Percentiles rank a stretch among this genome's conserved stretches.
Evolutionary conservation across 108 stramenopile species (phyloP).

Genomic region (Tribonema minus): DNA sequence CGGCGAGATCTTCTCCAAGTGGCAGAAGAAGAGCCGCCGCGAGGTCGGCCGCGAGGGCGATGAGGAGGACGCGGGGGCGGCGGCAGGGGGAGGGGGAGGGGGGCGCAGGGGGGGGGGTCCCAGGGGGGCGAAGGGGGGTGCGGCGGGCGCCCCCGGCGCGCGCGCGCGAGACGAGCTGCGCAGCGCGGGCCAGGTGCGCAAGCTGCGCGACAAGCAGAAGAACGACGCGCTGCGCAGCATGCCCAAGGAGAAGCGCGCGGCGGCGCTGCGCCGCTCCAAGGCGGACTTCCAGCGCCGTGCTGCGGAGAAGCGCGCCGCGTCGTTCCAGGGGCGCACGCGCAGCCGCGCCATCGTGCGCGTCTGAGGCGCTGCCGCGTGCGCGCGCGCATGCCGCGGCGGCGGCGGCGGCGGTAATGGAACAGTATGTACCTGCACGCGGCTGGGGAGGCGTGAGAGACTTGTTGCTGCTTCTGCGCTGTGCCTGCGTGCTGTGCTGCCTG

Average conservation of each 20-base stretch:
- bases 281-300: no score
- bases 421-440: no score
- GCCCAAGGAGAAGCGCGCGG: constrained; percentile 28
- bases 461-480: no score
- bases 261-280: no score
- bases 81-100: not conserved
- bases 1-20: constrained; percentile 88
- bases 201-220: constrained; percentile 13
- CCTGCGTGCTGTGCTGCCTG: no score
- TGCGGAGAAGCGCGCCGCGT: no score
- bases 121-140: not conserved
- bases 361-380: no score
- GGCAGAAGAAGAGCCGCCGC: constrained; percentile 89
- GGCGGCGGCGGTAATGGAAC: no score
- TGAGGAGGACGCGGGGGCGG: constrained; percentile 10
- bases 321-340: no score
- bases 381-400: no score
- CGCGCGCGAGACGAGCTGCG: constrained; percentile 21
- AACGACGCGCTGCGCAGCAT: constrained; percentile 15
- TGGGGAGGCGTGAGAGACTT: no score
- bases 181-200: constrained; percentile 30
- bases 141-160: not conserved
- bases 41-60: constrained; percentile 24
- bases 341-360: no score
- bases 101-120: not conserved